phyloP scores from a whole-genome alignment of 2,329 filamentous ascomycete genomes.

The Myotisia sp. region DNA sequence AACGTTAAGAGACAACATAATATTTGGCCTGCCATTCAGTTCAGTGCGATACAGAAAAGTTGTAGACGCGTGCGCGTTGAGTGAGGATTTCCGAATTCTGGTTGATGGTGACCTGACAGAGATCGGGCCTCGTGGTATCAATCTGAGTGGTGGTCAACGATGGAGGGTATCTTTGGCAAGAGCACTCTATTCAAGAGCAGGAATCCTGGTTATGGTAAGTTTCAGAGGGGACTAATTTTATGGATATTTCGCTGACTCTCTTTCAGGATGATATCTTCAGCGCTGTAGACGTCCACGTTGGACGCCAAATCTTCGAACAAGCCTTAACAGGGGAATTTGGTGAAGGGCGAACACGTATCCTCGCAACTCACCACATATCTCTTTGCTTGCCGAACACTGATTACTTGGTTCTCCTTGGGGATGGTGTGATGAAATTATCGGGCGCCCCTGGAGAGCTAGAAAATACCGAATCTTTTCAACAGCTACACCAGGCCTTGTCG shows the following conservation, averaged over 20 bases:
- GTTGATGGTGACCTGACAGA: slow-evolving; percentile 49
- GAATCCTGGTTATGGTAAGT: slow-evolving; percentile 40
- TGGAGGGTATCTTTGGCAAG: slow-evolving; percentile 47
- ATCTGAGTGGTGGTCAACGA: slow-evolving; percentile 47
- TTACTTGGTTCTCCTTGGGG: slow-evolving; percentile 3
- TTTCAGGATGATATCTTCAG: slow-evolving; percentile 38
- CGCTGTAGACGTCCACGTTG: slow-evolving; percentile 50
- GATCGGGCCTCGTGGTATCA: slow-evolving; percentile 48
- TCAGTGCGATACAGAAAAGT: slow-evolving; percentile 54
- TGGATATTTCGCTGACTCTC: background rate
- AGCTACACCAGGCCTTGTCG: background rate
- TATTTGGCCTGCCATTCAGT: slow-evolving; percentile 54
- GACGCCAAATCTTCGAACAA: slow-evolving; percentile 45
- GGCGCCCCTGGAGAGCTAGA: slow-evolving; percentile 1
- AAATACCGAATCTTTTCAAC: background rate
- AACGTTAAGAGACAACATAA: slow-evolving; percentile 54
- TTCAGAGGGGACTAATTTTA: no score
- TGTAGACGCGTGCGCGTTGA: slow-evolving; percentile 48
- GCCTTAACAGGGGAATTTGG: slow-evolving; percentile 43
- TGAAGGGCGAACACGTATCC: slow-evolving; percentile 39
- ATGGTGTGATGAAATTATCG: background rate
- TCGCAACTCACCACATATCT: slow-evolving; percentile 54
- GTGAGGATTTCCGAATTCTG: slow-evolving; percentile 48
- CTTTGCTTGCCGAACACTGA: slow-evolving; percentile 37
- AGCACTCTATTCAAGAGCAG: slow-evolving; percentile 44